Evolutionary conservation across 2,329 filamentous ascomycete species (phyloP), one percentile per base, ranked within the genome.

Genomic region (Ilyonectria destructans): DNA sequence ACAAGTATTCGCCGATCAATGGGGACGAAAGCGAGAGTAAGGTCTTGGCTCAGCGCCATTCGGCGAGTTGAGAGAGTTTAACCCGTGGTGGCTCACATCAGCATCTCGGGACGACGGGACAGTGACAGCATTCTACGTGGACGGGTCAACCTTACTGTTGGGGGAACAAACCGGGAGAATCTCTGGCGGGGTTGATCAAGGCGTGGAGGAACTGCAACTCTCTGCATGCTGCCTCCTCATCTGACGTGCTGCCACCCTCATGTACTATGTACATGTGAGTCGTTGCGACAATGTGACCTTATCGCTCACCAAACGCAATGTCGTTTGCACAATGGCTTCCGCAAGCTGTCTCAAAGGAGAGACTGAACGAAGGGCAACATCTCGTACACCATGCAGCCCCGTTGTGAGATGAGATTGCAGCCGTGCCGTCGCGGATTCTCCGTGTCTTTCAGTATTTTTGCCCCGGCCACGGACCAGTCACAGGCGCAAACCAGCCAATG

Each of bases 41-140:
- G 17, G n/a, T 8, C 51, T 54, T 54, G n/a, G 31, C 51, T 35
- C n/a, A 10, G 51, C 33, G n/a, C 33, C 17, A 35, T 35, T 35
- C 35, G 48, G 48, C 48, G 17, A 10, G 51, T 9, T 35, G 29
- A n/a, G 10, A 37, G 49, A 19, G 31, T 40, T 48, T 31, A 12
- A 17, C 15, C 29, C 15, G 21, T 31, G 31, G 62, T 67, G 68
- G 71, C 74, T 75, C 71, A 75, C 74, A 68, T 75, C 63, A 75
- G 73, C 69, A 48, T 31, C 31, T 29, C 17, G 49, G 13, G 48
- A 51, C 48, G 15, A 7, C 17, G 40, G 40, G 40, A 26, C 26
- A 26, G 26, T 26, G 26, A 26, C 6, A 26, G 26, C 26, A 26
- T 26, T 26, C 26, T 26, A 26, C 26, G 26, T 26, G 26, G 26